Percentiles rank a stretch among this genome's conserved stretches.
phyloP scores from a whole-genome alignment of 1,284 basidiomycete species.

The Cryptococcus amylolentus region DNA sequence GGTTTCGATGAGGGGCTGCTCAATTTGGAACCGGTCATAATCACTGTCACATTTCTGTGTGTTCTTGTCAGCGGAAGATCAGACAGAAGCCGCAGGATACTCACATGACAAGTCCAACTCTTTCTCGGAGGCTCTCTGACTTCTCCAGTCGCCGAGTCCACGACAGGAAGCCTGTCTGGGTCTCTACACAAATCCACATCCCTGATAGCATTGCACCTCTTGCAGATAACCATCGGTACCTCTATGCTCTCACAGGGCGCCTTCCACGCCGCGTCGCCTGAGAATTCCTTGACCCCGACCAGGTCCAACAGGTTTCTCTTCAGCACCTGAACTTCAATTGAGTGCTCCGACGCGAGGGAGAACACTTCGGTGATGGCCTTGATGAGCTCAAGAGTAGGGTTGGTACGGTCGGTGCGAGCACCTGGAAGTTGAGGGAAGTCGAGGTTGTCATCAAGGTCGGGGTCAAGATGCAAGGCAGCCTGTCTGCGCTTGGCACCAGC shows the following conservation, averaged over 20 bases:
- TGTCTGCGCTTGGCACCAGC: slow-evolving; percentile 65
- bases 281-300: slow-evolving; percentile 83
- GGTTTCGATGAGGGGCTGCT: slow-evolving; percentile 76
- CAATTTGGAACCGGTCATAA: slow-evolving; percentile 80
- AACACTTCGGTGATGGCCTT: slow-evolving; percentile 85
- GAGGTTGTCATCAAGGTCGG: slow-evolving; percentile 59
- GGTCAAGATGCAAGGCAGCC: slow-evolving; percentile 58
- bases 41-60: slow-evolving; percentile 69
- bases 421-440: slow-evolving; percentile 86
- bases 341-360: slow-evolving; percentile 69
- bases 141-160: slow-evolving; percentile 36
- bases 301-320: slow-evolving; percentile 88
- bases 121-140: slow-evolving; percentile 46
- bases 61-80: slow-evolving; percentile 10
- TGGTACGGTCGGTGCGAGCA: slow-evolving; percentile 65
- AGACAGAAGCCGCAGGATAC: slow-evolving; percentile 8
- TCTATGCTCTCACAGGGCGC: slow-evolving; percentile 92
- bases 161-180: slow-evolving; percentile 67
- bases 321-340: slow-evolving; percentile 80
- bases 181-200: slow-evolving; percentile 97
- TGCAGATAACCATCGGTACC: slow-evolving; percentile 83
- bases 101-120: slow-evolving; percentile 49
- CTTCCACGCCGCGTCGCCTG: slow-evolving; percentile 73
- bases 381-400: slow-evolving; percentile 83
- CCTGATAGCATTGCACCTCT: slow-evolving; percentile 79